Percentiles rank a stretch among this genome's conserved stretches.
Conservation (phyloP, 2,329 filamentous ascomycete genomes). For the Hirsutella minnesotensis region DNA sequence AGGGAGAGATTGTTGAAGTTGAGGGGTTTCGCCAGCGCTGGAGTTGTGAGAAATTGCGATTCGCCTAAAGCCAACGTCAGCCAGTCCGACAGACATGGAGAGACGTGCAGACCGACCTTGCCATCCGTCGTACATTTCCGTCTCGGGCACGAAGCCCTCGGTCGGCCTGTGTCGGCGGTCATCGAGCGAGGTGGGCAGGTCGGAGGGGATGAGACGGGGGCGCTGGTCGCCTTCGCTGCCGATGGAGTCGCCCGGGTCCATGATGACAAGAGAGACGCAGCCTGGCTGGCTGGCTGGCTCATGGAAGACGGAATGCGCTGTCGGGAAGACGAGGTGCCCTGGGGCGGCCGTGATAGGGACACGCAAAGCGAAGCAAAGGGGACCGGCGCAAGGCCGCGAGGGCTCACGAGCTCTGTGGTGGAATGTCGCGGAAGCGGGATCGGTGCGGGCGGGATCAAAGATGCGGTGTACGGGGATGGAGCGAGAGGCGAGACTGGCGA, state of each 20-base stretch:
- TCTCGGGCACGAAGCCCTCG: slow-evolving; percentile 59
- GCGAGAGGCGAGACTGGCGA: too few species aligned
- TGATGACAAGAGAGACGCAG: slow-evolving; percentile 31
- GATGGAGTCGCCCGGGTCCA: slow-evolving; percentile 45
- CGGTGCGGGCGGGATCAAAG: too few species aligned
- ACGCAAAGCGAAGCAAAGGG: not conserved
- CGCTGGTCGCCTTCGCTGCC: slow-evolving; percentile 25
- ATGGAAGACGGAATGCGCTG: slow-evolving; percentile 14
- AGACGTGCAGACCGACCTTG: slow-evolving; percentile 50
- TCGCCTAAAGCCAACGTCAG: slow-evolving; percentile 49
- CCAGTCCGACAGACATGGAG: slow-evolving; percentile 1
- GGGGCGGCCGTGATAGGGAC: not conserved
- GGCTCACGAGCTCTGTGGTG: too few species aligned
- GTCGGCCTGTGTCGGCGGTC: slow-evolving; percentile 63
- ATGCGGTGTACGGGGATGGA: too few species aligned
- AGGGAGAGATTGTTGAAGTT: slow-evolving; percentile 73
- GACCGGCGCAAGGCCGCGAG: not conserved
- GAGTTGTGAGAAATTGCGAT: slow-evolving; percentile 86
- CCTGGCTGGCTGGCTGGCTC: slow-evolving; percentile 18
- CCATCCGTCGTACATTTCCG: slow-evolving; percentile 98
- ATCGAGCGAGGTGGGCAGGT: slow-evolving; percentile 84
- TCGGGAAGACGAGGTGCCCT: not conserved
- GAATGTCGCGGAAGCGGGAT: too few species aligned
- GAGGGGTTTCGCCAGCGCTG: slow-evolving; percentile 71
- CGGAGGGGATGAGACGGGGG: slow-evolving; percentile 54